Conservation (phyloP, 352 stramenopile species). For the Phytophthora colocasiae region DNA sequence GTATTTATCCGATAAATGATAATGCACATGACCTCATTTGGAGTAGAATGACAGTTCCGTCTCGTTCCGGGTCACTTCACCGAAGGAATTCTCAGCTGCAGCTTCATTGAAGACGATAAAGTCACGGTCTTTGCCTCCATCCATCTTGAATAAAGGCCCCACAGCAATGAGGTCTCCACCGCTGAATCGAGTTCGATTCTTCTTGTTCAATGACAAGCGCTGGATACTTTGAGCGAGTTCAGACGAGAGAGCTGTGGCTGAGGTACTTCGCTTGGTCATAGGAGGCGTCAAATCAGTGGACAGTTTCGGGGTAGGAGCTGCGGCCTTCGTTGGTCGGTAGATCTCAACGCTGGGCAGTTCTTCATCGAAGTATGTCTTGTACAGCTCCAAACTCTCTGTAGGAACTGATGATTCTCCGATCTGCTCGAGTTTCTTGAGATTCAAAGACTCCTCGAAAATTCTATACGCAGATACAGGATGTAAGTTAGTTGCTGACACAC, state of each 20-base stretch:
- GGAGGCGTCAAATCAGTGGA: slow-evolving; percentile 29
- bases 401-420: slow-evolving; percentile 59
- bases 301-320: not conserved
- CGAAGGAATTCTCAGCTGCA: slow-evolving; percentile 72
- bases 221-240: slow-evolving; percentile 43
- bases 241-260: slow-evolving; percentile 32
- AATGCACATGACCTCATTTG: slow-evolving; percentile 44
- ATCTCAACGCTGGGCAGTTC: slow-evolving; percentile 66
- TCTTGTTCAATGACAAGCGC: slow-evolving; percentile 38
- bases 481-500: not conserved
- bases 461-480: slow-evolving; percentile 25
- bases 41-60: slow-evolving; percentile 78
- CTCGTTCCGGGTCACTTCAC: slow-evolving; percentile 81
- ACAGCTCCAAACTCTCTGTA: slow-evolving; percentile 74
- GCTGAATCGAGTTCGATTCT: slow-evolving; percentile 42
- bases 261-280: slow-evolving; percentile 30
- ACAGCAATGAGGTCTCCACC: slow-evolving; percentile 64
- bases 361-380: slow-evolving; percentile 86
- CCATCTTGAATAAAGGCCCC: slow-evolving; percentile 78
- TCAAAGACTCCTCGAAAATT: slow-evolving; percentile 72
- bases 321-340: slow-evolving; percentile 34
- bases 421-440: slow-evolving; percentile 75
- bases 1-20: slow-evolving; percentile 4
- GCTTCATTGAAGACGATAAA: slow-evolving; percentile 87
- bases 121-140: slow-evolving; percentile 81